These are phyloP conservation scores for Sugiyamaella sp. DNA, from an alignment of 1,139 yeast genomes.

Conservation along the genomic window DNA sequence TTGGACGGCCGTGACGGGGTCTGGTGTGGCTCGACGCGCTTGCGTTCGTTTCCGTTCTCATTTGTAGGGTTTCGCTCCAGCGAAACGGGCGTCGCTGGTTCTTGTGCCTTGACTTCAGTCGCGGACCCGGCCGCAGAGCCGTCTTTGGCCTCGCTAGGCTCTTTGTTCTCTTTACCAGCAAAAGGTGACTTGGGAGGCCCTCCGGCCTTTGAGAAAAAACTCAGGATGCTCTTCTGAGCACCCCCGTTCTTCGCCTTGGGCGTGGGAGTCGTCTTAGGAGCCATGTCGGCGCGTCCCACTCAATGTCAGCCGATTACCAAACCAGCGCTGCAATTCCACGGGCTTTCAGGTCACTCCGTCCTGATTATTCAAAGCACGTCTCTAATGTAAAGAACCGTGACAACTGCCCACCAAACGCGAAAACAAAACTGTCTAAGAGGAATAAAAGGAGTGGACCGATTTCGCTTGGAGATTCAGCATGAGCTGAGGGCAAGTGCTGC, in stretches of 20 bases:
- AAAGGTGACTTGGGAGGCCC: constrained; percentile 19
- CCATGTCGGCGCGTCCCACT: too few relatives aligned
- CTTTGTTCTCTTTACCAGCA: constrained; percentile 9
- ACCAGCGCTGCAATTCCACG: too few relatives aligned
- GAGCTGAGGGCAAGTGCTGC: too few relatives aligned
- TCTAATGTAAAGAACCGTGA: too few relatives aligned
- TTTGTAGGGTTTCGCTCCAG: constrained; percentile 7
- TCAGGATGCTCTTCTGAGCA: constrained; percentile 32
- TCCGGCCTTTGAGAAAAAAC: constrained; percentile 30
- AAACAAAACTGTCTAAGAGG: too few relatives aligned
- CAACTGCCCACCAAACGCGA: too few relatives aligned
- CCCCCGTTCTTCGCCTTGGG: constrained; percentile 9
- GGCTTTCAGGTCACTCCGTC: too few relatives aligned
- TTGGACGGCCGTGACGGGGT: constrained; percentile 22
- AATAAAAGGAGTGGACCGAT: too few relatives aligned
- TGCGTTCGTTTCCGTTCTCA: constrained; percentile 1
- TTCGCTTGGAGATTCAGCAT: too few relatives aligned
- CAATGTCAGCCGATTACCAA: too few relatives aligned
- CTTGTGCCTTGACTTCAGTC: constrained; percentile 12
- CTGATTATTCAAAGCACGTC: too few relatives aligned
- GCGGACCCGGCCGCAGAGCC: constrained; percentile 12
- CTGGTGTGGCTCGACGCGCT: constrained; percentile 13
- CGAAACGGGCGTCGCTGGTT: constrained; percentile 17
- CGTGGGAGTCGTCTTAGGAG: constrained; percentile 12
- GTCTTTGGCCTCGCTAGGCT: too few relatives aligned